Evolutionary conservation across 2,329 filamentous ascomycete species (phyloP), one percentile per base, ranked within the genome.

Genomic region (Aspergillaceae sp.): DNA sequence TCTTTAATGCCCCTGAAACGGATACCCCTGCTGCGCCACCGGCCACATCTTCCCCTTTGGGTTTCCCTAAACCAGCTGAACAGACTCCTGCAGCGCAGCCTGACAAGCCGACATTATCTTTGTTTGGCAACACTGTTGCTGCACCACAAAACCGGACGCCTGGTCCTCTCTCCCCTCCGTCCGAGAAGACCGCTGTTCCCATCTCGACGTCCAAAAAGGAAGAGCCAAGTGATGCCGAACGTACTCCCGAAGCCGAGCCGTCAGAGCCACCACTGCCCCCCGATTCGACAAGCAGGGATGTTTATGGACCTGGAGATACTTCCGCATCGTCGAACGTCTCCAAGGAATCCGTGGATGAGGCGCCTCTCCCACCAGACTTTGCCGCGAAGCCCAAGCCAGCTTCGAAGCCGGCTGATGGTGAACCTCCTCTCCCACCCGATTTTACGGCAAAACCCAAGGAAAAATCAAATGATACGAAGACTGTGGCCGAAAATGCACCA

Each of bases 291-390:
- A 74, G 69, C 49, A 72, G 67, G 55, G 63, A 62, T 34, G 62
- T 54, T 8, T 74, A 74, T 55, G 66, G 66, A 6, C 64, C 71
- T 28, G 72, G 71, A 4, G 72, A 75, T 48, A 74, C 71, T n/a
- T 73, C 72, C 3, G 68, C 65, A 6, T 73, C 71, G 6, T 71
- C 69, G 3, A 64, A 66, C 45, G 63, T 66, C 4, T 71, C 68
- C 4, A 68, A 66, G 44, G 61, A 54, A 36, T 69, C 68, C 4
- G 47, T 58, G 38, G 68, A 72, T 7, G 69, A 71, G 42, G 65
- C 65, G 4, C 66, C 68, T 35, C 54, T 65, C 36, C 62, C 64
- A 1, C 60, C 62, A 32, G 63, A 62, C 42, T 63, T 64, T 42
- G 48, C 55, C 7, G 42, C 51, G 3, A 47, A 52, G 26, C 50